Evolutionary conservation across 441 rosid genomes (phyloP).

Genomic region (Pelargonium myrrhifolium): DNA sequence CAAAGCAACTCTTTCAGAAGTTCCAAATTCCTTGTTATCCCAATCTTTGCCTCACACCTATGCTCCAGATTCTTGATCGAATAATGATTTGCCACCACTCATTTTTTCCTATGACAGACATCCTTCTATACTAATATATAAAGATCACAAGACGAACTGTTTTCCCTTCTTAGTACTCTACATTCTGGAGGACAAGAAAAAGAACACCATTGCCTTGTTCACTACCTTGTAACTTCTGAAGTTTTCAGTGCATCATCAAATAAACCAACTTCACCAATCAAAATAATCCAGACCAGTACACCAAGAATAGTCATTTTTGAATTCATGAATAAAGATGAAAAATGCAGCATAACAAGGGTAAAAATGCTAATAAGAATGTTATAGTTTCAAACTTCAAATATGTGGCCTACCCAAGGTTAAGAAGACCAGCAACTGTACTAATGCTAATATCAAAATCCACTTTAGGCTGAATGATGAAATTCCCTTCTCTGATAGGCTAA

Average conservation of each 20-base stretch:
- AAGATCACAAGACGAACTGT: too few species aligned
- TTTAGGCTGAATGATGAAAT: slow-evolving; percentile 98
- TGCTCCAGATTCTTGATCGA: background rate
- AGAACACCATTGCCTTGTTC: background rate
- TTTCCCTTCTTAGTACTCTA: too few species aligned
- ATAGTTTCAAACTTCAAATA: slow-evolving; percentile 13
- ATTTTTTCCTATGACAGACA: background rate
- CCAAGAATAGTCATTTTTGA: background rate
- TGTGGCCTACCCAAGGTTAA: slow-evolving; percentile 83
- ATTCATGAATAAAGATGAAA: background rate
- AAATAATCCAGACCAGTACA: background rate
- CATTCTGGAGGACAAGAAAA: too few species aligned
- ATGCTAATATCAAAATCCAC: slow-evolving; percentile 97
- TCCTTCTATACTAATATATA: too few species aligned
- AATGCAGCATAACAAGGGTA: background rate
- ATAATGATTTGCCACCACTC: background rate
- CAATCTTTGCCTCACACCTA: background rate
- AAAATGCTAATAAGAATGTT: background rate
- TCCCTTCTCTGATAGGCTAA: slow-evolving; percentile 97
- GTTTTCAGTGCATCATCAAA: background rate
- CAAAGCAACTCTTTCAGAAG: background rate
- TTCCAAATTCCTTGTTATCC: background rate
- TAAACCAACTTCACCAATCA: background rate
- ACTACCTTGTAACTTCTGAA: background rate
- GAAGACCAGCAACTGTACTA: slow-evolving; percentile 96